A percentile compares a stretch with the other conserved stretches of the same genome.
Conservation (phyloP, 768 basidiomycete species). For the Dacryopinax primogenitus region DNA sequence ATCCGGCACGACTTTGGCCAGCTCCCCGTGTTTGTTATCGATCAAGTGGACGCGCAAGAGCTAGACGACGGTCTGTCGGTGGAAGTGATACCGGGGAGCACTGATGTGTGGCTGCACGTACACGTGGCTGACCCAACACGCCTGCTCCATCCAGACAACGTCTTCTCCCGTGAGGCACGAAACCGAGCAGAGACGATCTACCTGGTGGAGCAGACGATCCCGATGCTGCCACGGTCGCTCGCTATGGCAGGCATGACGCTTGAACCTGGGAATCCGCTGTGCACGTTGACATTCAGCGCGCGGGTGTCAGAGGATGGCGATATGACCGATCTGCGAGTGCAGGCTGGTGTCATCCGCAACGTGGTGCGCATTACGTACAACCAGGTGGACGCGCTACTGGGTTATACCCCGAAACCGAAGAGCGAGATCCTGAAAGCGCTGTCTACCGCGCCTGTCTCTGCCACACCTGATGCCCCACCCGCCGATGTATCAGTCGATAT, state of each 20-base stretch:
- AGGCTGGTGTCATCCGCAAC: constrained; percentile 62
- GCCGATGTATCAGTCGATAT: too few species aligned
- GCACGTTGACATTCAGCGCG: constrained; percentile 67
- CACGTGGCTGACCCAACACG: constrained; percentile 90
- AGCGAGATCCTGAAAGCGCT: constrained; percentile 10
- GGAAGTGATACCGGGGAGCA: constrained; percentile 49
- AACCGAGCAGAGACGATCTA: constrained; percentile 45
- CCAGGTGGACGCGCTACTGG: constrained; percentile 44
- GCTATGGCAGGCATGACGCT: constrained; percentile 30
- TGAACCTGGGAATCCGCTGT: constrained; percentile 32
- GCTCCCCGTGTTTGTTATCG: constrained; percentile 73
- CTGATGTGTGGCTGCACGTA: constrained; percentile 67
- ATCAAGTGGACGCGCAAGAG: constrained; percentile 65
- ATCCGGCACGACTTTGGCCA: constrained; percentile 79
- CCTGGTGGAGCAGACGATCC: constrained; percentile 45
- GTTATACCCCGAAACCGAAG: constrained; percentile 7
- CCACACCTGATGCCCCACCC: too few species aligned
- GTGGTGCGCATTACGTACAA: constrained; percentile 53
- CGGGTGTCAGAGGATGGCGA: constrained; percentile 49
- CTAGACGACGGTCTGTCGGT: constrained; percentile 89
- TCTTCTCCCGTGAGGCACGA: constrained; percentile 46
- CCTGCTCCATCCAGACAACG: constrained; percentile 56
- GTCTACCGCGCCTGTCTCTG: neutral
- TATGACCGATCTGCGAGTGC: constrained; percentile 56
- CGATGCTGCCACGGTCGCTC: constrained; percentile 58